Conservation (phyloP, 345 rosid genomes). For the Xanthoceras sorbifolium region DNA sequence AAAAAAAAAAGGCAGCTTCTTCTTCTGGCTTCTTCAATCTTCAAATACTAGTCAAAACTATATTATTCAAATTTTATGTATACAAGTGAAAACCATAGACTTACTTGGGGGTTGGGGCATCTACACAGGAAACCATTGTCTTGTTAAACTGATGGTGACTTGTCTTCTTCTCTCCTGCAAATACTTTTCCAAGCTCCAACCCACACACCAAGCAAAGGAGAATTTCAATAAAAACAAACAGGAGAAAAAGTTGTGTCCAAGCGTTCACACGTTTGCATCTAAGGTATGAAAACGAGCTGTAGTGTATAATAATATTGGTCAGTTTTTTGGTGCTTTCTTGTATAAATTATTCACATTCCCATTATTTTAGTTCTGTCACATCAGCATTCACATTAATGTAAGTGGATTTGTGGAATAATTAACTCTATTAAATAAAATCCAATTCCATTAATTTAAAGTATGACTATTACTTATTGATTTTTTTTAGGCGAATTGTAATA, state of each 20-base stretch:
- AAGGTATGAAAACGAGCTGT: not conserved
- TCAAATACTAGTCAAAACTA: not conserved
- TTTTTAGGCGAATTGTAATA: no score
- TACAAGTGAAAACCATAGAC: not conserved
- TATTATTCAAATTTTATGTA: not conserved
- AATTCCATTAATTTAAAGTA: no score
- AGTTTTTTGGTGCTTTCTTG: not conserved
- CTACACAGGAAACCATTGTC: not conserved
- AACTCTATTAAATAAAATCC: no score
- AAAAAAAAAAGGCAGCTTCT: not conserved
- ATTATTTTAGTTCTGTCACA: not conserved
- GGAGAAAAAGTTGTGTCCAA: not conserved
- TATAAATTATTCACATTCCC: not conserved
- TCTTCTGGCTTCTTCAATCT: not conserved
- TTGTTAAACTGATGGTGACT: not conserved
- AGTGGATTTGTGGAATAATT: not conserved
- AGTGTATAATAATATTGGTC: not conserved
- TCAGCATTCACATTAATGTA: not conserved
- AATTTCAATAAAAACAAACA: no score
- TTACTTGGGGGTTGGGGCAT: not conserved
- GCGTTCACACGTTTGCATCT: constrained; percentile 1
- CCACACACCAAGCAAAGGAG: not conserved
- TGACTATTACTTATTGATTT: no score
- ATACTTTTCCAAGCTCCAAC: not conserved
- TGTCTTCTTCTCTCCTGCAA: not conserved